Evolutionary conservation across 1,139 yeast species (phyloP), one percentile per base, ranked within the genome.

Genomic region (Lizanozyma gosingica): DNA sequence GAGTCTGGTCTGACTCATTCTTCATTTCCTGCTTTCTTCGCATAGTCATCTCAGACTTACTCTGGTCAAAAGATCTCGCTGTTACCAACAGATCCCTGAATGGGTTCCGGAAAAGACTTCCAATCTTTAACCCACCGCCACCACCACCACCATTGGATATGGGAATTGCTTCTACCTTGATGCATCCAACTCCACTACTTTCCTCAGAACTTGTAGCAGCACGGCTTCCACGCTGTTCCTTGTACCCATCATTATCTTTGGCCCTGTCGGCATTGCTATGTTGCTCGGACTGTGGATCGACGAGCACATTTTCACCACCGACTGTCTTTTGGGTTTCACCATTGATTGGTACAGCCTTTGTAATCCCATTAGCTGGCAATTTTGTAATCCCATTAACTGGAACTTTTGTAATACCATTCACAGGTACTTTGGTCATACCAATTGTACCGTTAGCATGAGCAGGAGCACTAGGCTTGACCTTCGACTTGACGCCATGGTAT

Each of bases 401-500:
- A 22, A 6, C 11, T 6, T 22, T 6, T 6, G 9, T 11, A 22
- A 6, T 6, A 22, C 29, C 29, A 22, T 22, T 22, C 11, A 6
- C 11, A 6, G 11, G 6, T 6, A 22, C 11, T 6, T 22, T 22
- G 11, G 29, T 22, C 11, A 6, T 6, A 22, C 29, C 29, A 22
- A 6, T 22, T 6, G 6, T 22, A 6, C 29, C 29, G 29, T 22
- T 22, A 22, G 11, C 29, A 6, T 22, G 6, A 22, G 29, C 29
- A 6, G 6, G 6, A 6, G 6, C 29, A 6, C 9, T 11, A 6
- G 29, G 29, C 11, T 22, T 22, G 29, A 6, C 11, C 29, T 22
- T 6, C 11, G 29, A 11, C 11, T 22, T 22, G 9, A 22, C 29
- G 9, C 11, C 11, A 11, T 22, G 29, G 11, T 70, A 70, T 17